These are phyloP conservation scores for Fusarium beomiforme DNA, from an alignment of 2,329 filamentous ascomycete genomes.

Conservation along the genomic window DNA sequence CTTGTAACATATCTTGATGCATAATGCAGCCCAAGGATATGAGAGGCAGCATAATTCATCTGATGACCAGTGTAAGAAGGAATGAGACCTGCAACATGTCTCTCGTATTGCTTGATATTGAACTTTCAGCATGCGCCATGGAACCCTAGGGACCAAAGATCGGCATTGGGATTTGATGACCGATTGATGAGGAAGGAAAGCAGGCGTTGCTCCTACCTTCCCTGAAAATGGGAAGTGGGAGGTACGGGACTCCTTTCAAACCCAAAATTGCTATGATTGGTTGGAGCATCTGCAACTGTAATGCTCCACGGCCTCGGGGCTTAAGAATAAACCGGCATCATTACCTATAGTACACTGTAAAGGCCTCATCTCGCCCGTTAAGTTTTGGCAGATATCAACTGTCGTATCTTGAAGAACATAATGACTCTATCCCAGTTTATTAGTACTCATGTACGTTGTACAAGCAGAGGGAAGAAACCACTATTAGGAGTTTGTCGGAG, in stretches of 20 bases:
- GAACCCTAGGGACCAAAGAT: background rate
- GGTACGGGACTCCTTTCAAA: conserved; percentile 2
- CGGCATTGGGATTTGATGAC: background rate
- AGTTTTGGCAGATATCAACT: background rate
- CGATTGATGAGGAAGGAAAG: conserved; percentile 6
- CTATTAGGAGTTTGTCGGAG: background rate
- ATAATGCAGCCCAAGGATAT: conserved; percentile 1
- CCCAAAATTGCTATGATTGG: conserved; percentile 18
- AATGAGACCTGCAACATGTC: background rate
- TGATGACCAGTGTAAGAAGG: background rate
- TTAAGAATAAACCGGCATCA: background rate
- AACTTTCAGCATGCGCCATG: conserved; percentile 1
- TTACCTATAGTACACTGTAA: background rate
- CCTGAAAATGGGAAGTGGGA: conserved; percentile 4
- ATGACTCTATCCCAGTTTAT: background rate
- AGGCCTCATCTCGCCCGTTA: background rate
- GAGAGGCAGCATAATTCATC: background rate
- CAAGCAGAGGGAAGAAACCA: background rate
- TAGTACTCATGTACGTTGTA: background rate
- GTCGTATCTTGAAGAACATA: background rate
- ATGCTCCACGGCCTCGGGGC: background rate
- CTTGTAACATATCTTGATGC: conserved; percentile 3
- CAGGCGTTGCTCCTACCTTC: conserved; percentile 13
- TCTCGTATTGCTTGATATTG: background rate
- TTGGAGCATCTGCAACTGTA: background rate